These are phyloP conservation scores for Eudorina sp. DNA, from an alignment of 139 green algal genomes.

Conservation along the genomic window DNA sequence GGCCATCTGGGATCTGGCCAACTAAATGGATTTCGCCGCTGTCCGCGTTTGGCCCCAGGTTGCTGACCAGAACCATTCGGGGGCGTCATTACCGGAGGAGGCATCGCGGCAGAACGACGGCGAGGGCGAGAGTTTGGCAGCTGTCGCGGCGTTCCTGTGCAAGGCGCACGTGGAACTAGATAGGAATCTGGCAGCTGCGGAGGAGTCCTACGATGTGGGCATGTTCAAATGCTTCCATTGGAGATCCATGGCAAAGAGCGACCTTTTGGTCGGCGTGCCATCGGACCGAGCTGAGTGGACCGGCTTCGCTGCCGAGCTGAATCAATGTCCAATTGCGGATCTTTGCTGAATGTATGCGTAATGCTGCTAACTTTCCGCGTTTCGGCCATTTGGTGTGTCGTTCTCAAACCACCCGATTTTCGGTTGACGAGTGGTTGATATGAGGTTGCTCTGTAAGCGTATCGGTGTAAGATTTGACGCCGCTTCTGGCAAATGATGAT, in stretches of 20 bases:
- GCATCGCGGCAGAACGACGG: not conserved
- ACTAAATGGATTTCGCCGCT: no score
- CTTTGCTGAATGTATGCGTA: not conserved
- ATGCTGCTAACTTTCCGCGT: not conserved
- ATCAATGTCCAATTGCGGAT: not conserved
- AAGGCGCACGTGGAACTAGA: slow-evolving; percentile 75
- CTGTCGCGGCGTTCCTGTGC: slow-evolving; percentile 22
- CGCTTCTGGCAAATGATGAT: no score
- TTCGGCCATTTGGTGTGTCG: no score
- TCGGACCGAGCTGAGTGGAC: not conserved
- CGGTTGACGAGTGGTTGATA: not conserved
- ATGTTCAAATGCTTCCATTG: slow-evolving; percentile 61
- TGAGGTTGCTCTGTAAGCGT: not conserved
- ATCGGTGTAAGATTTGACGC: not conserved
- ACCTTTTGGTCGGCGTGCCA: slow-evolving; percentile 71
- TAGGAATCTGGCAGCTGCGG: slow-evolving; percentile 56
- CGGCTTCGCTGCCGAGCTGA: not conserved
- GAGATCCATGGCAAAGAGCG: slow-evolving; percentile 67
- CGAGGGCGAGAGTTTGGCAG: not conserved
- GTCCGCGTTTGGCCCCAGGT: no score
- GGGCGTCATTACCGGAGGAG: not conserved
- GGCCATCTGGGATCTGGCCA: no score
- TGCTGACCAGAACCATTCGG: slow-evolving; percentile 37
- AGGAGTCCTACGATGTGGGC: slow-evolving; percentile 56
- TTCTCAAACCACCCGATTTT: not conserved